Evolutionary conservation across 768 basidiomycete genomes (phyloP), one percentile per base, ranked within the genome.

Genomic region (Polyporus arcularius): DNA sequence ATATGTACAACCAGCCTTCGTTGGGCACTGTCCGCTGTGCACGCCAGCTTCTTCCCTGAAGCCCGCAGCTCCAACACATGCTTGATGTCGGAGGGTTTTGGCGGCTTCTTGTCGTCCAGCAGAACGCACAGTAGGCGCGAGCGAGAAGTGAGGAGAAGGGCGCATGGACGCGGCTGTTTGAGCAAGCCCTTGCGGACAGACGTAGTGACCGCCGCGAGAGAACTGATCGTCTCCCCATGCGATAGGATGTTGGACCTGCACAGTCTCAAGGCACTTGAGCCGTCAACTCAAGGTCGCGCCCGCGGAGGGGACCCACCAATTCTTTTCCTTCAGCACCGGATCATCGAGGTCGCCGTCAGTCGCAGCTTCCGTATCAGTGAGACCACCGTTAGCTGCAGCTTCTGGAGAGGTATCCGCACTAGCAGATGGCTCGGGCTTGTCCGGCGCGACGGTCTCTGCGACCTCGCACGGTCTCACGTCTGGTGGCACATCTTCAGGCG

Each of bases 71-170:
- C 35, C 31, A 62, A 43, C 4, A 46, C 5, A 9, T 62, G 50
- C 46, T 62, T 62, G 18, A 62, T 52, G 14, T 62, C 56, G 7
- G 52, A 42, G 1, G 18, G 6, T 31, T 38, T 57, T 2, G 55
- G 40, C 2, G 10, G 30, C 10, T 21, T 31, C 3, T 62, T 62
- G 42, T 46, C 56, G 8, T 54, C 53, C 3, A 54, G 14, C 0
- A 28, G 6, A 4, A 62, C 61, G n/a, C 62, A 63, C 14, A 63
- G 9, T 1, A 63, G 5, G 38, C 62, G 57, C n/a, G 57, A 57
- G 4, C 16, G 47, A 3, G 48, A 51, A 6, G 62, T 63, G 2
- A 63, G 55, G 8, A 63, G 39, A 0, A 63, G 57, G 2, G 53
- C 49, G 18, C 62, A 63, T 38, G 49, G 12, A 14, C 57, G 53